These are phyloP conservation scores for Ophiocordyceps australis DNA, from an alignment of 2,329 filamentous ascomycete species.

Conservation along the genomic window DNA sequence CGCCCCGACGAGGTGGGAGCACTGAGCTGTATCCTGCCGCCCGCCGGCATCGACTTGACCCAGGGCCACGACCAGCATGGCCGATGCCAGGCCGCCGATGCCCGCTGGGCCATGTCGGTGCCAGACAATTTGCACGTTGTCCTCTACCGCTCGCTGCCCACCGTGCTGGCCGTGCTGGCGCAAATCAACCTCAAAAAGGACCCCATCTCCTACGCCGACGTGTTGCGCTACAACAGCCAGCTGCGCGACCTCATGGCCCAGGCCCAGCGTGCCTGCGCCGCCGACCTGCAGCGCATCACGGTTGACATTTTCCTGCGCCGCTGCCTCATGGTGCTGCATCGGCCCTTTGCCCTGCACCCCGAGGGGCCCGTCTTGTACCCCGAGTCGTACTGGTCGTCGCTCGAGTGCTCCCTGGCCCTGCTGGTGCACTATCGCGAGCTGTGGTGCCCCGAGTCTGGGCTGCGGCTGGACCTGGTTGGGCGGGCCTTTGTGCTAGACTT, in stretches of 20 bases:
- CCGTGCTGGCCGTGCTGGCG: slow-evolving; percentile 11
- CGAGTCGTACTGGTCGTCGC: slow-evolving; percentile 17
- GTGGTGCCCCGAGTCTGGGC: slow-evolving; percentile 9
- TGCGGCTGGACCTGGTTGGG: slow-evolving; percentile 12
- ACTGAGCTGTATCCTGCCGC: background rate
- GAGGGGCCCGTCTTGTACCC: slow-evolving; percentile 13
- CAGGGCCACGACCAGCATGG: background rate
- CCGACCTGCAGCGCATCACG: slow-evolving; percentile 13
- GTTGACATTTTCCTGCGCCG: slow-evolving; percentile 16
- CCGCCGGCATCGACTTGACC: background rate
- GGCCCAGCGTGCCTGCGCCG: slow-evolving; percentile 10
- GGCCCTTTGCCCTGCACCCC: slow-evolving; percentile 14
- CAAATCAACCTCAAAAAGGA: slow-evolving; percentile 14
- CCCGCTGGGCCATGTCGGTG: background rate
- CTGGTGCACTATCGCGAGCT: slow-evolving; percentile 17
- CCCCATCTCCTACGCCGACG: slow-evolving; percentile 13
- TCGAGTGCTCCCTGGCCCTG: slow-evolving; percentile 16
- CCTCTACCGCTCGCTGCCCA: slow-evolving; percentile 12
- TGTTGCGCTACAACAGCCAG: slow-evolving; percentile 12
- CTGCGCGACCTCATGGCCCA: slow-evolving; percentile 14
- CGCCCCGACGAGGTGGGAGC: slow-evolving; percentile 11
- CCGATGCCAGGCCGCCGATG: no score
- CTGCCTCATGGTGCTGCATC: slow-evolving; percentile 16
- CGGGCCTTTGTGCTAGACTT: slow-evolving; percentile 16
- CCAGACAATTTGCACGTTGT: slow-evolving; percentile 13